phyloP scores from a whole-genome alignment of 2,329 filamentous ascomycete genomes.

The Pleomassaria siparia region DNA sequence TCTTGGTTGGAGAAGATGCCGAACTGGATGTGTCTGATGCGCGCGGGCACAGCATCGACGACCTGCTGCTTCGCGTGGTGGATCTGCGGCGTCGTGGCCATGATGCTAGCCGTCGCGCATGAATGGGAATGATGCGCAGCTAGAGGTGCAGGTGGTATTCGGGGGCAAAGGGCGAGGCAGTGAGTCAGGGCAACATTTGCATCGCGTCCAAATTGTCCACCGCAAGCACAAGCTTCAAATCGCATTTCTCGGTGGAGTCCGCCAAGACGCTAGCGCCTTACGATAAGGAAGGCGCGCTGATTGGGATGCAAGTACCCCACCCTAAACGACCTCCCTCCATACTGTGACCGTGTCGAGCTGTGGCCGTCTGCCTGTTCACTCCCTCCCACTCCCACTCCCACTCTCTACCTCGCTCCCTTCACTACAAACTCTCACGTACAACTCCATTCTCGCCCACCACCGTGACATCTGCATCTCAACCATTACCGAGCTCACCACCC shows the following conservation, averaged over 20 bases:
- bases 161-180: not conserved
- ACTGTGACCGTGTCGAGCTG: not conserved
- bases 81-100: slow-evolving; percentile 5
- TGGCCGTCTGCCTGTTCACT: not conserved
- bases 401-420: slow-evolving; percentile 1
- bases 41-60: slow-evolving; percentile 83
- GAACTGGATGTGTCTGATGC: slow-evolving; percentile 91
- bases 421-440: too few species aligned
- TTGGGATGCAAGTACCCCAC: not conserved
- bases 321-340: not conserved
- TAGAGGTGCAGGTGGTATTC: not conserved
- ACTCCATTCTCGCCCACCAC: not conserved
- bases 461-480: not conserved
- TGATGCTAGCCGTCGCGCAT: not conserved
- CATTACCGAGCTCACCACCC: not conserved
- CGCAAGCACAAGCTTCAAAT: not conserved
- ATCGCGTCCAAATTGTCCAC: not conserved
- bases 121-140: not conserved
- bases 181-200: not conserved
- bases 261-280: slow-evolving; percentile 4
- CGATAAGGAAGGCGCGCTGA: slow-evolving; percentile 6
- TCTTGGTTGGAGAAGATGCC: slow-evolving; percentile 92
- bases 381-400: not conserved
- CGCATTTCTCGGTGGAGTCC: slow-evolving; percentile 5
- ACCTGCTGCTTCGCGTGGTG: slow-evolving; percentile 76